phyloP scores from a whole-genome alignment of 805 yeast genomes.

The Candida odintsovae region DNA sequence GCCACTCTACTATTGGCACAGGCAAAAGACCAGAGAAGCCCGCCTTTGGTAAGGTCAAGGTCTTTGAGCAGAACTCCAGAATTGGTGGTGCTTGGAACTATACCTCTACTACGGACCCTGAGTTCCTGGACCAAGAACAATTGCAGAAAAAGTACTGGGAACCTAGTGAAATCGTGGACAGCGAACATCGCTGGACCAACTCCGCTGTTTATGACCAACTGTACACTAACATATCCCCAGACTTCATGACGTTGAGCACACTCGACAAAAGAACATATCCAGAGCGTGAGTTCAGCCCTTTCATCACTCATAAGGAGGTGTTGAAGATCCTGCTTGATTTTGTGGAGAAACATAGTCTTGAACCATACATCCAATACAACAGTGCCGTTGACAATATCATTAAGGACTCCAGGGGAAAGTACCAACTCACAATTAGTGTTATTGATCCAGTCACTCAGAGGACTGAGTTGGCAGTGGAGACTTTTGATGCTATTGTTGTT shows the following conservation, averaged over 20 bases:
- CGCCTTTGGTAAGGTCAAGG: conserved; percentile 26
- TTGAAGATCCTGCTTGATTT: conserved; percentile 22
- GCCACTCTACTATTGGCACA: conserved; percentile 2
- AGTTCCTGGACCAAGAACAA: conserved; percentile 18
- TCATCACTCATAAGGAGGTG: conserved; percentile 28
- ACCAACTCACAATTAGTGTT: conserved; percentile 26
- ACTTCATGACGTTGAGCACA: conserved; percentile 28
- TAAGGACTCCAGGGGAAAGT: conserved; percentile 27
- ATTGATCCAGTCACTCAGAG: conserved; percentile 13
- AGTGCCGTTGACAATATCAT: conserved; percentile 31
- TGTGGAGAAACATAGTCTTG: conserved; percentile 23
- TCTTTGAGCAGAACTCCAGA: conserved; percentile 29
- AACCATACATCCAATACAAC: conserved; percentile 27
- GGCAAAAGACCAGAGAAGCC: conserved; percentile 12
- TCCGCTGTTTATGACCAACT: conserved; percentile 30
- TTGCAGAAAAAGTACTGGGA: conserved; percentile 26
- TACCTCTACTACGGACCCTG: conserved; percentile 13
- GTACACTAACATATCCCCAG: conserved; percentile 32
- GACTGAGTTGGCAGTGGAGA: conserved; percentile 32
- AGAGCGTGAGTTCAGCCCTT: conserved; percentile 28
- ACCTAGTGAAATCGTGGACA: conserved; percentile 26
- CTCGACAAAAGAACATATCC: conserved; percentile 10
- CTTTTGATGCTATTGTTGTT: conserved; percentile 47
- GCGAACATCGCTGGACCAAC: conserved; percentile 28
- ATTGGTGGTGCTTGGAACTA: conserved; percentile 36